These are phyloP conservation scores for Blumeria hordei DNA, from an alignment of 2,329 filamentous ascomycete species.

Conservation along the genomic window DNA sequence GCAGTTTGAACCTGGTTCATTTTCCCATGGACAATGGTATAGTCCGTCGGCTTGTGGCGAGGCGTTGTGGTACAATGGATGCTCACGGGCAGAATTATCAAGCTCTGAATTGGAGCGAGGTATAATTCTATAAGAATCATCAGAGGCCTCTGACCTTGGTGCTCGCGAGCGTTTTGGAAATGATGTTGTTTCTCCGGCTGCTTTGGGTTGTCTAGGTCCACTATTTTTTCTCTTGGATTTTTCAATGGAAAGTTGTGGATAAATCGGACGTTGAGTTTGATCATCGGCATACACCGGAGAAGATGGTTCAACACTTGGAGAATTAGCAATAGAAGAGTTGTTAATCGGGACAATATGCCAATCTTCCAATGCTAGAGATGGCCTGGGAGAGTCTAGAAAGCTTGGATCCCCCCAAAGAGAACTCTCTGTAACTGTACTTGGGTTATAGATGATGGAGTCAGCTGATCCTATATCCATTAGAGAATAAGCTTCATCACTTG, in stretches of 20 bases:
- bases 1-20: slow-evolving; percentile 43
- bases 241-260: slow-evolving; percentile 8
- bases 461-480: too few species aligned
- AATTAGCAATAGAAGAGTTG: slow-evolving; percentile 12
- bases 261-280: slow-evolving; percentile 12
- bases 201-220: slow-evolving; percentile 13
- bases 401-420: slow-evolving; percentile 8
- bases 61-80: slow-evolving; percentile 47
- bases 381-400: slow-evolving; percentile 11
- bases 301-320: slow-evolving; percentile 10
- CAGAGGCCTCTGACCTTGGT: slow-evolving; percentile 10
- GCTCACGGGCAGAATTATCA: slow-evolving; percentile 27
- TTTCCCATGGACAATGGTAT: slow-evolving; percentile 82
- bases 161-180: slow-evolving; percentile 6
- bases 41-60: slow-evolving; percentile 46
- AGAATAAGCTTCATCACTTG: too few species aligned
- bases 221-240: slow-evolving; percentile 12
- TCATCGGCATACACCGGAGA: slow-evolving; percentile 15
- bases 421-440: too few species aligned
- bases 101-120: slow-evolving; percentile 13
- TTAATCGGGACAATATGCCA: slow-evolving; percentile 10
- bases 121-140: slow-evolving; percentile 12
- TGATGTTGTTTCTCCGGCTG: slow-evolving; percentile 10
- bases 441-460: too few species aligned
- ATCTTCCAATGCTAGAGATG: slow-evolving; percentile 11